A percentile compares a stretch with the other conserved stretches of the same genome.
Evolutionary conservation across 495 filamentous ascomycete genomes (phyloP).

Genomic region (Aspergillus asperescens): DNA sequence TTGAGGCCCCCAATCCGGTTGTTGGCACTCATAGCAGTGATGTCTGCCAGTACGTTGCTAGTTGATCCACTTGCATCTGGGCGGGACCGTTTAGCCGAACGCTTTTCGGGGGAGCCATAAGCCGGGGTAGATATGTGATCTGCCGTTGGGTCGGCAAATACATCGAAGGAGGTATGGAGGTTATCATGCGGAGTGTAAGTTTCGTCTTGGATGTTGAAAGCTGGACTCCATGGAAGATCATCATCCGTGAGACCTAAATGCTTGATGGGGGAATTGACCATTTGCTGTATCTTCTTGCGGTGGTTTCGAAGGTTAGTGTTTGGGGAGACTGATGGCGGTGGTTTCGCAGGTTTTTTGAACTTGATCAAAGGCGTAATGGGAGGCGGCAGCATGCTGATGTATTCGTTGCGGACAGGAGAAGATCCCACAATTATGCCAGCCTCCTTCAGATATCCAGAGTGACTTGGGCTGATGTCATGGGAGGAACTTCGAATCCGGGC

Average conservation of each 20-base stretch:
- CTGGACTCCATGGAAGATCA: slow-evolving; percentile 68
- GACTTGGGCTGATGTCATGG: slow-evolving; percentile 76
- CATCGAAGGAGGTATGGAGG: slow-evolving; percentile 57
- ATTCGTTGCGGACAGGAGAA: slow-evolving; percentile 54
- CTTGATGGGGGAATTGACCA: slow-evolving; percentile 84
- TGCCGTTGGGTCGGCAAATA: slow-evolving; percentile 61
- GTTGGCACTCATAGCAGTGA: slow-evolving; percentile 51
- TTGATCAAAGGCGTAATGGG: slow-evolving; percentile 83
- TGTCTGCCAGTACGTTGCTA: slow-evolving; percentile 58
- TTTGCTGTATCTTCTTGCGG: slow-evolving; percentile 74
- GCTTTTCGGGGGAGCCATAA: slow-evolving; percentile 72
- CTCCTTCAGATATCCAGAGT: slow-evolving; percentile 48
- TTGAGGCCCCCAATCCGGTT: slow-evolving; percentile 39
- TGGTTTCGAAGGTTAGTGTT: slow-evolving; percentile 94
- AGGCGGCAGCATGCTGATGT: slow-evolving; percentile 60
- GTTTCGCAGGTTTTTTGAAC: slow-evolving; percentile 74
- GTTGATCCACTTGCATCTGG: slow-evolving; percentile 45
- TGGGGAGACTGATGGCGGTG: slow-evolving; percentile 83
- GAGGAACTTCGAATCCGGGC: slow-evolving; percentile 87
- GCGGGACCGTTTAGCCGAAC: slow-evolving; percentile 58
- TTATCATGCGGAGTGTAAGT: slow-evolving; percentile 44
- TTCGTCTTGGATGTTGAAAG: slow-evolving; percentile 61
- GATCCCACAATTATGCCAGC: slow-evolving; percentile 45
- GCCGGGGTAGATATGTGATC: slow-evolving; percentile 46
- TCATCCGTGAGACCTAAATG: slow-evolving; percentile 61